These are phyloP conservation scores for Peronospora belbahrii DNA, from an alignment of 352 stramenopile species.

Conservation along the genomic window DNA sequence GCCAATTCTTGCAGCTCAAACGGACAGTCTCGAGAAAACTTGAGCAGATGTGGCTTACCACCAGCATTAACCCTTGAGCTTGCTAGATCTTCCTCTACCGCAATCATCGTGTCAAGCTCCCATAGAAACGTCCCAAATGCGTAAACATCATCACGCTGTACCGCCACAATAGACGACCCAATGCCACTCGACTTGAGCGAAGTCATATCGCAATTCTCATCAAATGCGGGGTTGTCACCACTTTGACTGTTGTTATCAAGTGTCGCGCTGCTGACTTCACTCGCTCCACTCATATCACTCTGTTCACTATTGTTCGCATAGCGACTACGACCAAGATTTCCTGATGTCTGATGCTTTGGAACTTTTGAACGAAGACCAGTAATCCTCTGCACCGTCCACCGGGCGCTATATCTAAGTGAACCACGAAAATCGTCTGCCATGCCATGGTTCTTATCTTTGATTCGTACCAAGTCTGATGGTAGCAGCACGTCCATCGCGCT, in stretches of 20 bases:
- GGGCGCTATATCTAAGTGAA: slow-evolving; percentile 42
- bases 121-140: slow-evolving; percentile 65
- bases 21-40: slow-evolving; percentile 57
- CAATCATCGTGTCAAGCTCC: slow-evolving; percentile 72
- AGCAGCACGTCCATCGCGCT: slow-evolving; percentile 55
- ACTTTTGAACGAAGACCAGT: slow-evolving; percentile 15
- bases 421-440: slow-evolving; percentile 25
- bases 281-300: slow-evolving; percentile 23
- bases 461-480: slow-evolving; percentile 13
- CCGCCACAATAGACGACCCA: slow-evolving; percentile 11
- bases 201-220: slow-evolving; percentile 26
- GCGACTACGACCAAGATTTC: slow-evolving; percentile 13
- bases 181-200: slow-evolving; percentile 21
- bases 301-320: slow-evolving; percentile 27
- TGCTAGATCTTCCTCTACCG: slow-evolving; percentile 45
- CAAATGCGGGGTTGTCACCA: slow-evolving; percentile 15
- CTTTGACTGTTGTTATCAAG: slow-evolving; percentile 25
- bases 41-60: slow-evolving; percentile 45
- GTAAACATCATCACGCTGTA: slow-evolving; percentile 51
- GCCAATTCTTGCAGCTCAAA: slow-evolving; percentile 44
- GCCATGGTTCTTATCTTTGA: slow-evolving; percentile 7
- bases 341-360: slow-evolving; percentile 5
- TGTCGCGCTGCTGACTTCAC: slow-evolving; percentile 21
- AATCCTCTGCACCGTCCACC: slow-evolving; percentile 36
- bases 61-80: slow-evolving; percentile 14